phyloP scores from a whole-genome alignment of 2,329 filamentous ascomycete genomes.

The Apiospora saccharicola region DNA sequence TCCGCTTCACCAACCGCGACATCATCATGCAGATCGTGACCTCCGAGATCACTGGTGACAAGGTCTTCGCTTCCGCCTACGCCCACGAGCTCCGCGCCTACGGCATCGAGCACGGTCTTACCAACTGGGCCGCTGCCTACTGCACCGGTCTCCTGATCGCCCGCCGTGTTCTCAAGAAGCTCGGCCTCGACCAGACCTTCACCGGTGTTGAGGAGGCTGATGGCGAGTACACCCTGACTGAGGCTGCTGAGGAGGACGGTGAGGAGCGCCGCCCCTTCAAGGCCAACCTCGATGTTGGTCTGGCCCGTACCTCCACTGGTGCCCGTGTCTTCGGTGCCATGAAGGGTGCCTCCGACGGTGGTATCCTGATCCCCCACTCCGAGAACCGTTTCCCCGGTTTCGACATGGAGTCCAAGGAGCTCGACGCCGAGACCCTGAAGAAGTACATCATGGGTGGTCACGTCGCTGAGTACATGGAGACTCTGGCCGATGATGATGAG shows the following conservation, averaged over 20 bases:
- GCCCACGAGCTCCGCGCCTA: constrained; percentile 97
- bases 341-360: constrained; percentile 99
- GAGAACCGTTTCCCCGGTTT: constrained; percentile 99
- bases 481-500: constrained; percentile 98
- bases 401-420: constrained; percentile 97
- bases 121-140: constrained; percentile 99
- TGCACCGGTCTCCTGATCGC: constrained; percentile 95
- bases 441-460: constrained; percentile 99
- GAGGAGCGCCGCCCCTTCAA: constrained; percentile 99
- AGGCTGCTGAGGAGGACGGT: constrained; percentile 89
- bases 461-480: constrained; percentile 99
- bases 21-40: constrained; percentile 97
- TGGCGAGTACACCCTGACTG: constrained; percentile 95
- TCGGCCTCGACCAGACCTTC: constrained; percentile 93
- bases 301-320: constrained; percentile 96
- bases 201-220: constrained; percentile 95
- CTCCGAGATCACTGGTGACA: constrained; percentile 97
- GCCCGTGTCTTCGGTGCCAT: constrained; percentile 98
- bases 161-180: constrained; percentile 96
- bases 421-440: constrained; percentile 94
- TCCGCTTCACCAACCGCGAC: constrained; percentile 99
- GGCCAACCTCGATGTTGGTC: constrained; percentile 97
- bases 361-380: constrained; percentile 95
- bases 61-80: constrained; percentile 93
- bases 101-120: constrained; percentile 97